These are phyloP conservation scores for Ustilago lituana DNA, from an alignment of 1,284 basidiomycete species.

Conservation along the genomic window DNA sequence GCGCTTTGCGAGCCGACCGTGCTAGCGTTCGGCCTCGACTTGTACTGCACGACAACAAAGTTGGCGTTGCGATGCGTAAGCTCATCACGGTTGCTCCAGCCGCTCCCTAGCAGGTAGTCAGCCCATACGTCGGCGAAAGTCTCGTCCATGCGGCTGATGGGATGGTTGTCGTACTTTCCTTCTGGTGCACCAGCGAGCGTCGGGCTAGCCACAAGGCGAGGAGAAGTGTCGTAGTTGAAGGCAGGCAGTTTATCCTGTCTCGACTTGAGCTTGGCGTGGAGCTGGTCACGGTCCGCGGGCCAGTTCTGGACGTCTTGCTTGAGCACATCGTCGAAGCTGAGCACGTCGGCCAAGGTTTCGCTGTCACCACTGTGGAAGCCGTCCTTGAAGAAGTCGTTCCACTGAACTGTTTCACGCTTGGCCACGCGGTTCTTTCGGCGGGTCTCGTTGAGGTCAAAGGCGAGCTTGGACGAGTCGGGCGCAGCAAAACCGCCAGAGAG, in stretches of 20 bases:
- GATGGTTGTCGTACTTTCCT: conserved; percentile 28
- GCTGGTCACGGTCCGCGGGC: conserved; percentile 47
- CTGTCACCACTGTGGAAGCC: conserved; percentile 50
- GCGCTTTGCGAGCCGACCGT: conserved; percentile 45
- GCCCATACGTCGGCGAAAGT: conserved; percentile 64
- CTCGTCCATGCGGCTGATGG: conserved; percentile 60
- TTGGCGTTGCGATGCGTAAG: conserved; percentile 63
- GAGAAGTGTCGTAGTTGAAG: conserved; percentile 60
- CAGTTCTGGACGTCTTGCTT: conserved; percentile 56
- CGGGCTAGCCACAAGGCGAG: conserved; percentile 48
- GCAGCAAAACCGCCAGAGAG: conserved; percentile 57
- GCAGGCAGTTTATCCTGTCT: conserved; percentile 45
- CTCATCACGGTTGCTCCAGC: conserved; percentile 66
- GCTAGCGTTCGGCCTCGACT: conserved; percentile 43
- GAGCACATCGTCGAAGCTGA: conserved; percentile 61
- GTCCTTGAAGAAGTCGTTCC: conserved; percentile 58
- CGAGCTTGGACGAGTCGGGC: conserved; percentile 59
- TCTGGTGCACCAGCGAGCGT: conserved; percentile 19
- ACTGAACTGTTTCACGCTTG: conserved; percentile 53
- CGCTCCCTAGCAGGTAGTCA: conserved; percentile 62
- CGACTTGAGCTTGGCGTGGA: conserved; percentile 46
- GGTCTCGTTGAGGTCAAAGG: conserved; percentile 62
- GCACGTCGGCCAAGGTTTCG: conserved; percentile 41
- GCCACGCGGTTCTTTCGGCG: conserved; percentile 44
- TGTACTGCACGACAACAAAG: conserved; percentile 65